Conservation (phyloP, 192 early-diverging fungal species). For the Coemansia erecta region DNA sequence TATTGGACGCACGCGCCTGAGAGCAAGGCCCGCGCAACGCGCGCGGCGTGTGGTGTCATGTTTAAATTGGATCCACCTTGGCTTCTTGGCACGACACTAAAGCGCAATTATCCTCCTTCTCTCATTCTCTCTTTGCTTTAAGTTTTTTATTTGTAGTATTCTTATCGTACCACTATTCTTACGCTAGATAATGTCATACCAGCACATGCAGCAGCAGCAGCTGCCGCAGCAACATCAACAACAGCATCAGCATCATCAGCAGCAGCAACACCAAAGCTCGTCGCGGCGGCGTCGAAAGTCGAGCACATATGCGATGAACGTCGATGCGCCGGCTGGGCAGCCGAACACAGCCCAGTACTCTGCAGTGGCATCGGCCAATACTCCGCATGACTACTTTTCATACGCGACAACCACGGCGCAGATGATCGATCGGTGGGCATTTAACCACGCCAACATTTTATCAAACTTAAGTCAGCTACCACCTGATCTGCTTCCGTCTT, state of each 20-base stretch:
- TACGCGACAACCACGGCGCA: conserved; percentile 47
- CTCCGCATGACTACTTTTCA: conserved; percentile 23
- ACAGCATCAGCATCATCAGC: not conserved
- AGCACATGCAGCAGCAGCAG: conserved; percentile 8
- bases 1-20: too few species aligned
- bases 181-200: conserved; percentile 6
- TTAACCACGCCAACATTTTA: conserved; percentile 37
- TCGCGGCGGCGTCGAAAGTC: conserved; percentile 25
- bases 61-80: too few species aligned
- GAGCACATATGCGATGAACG: conserved; percentile 38
- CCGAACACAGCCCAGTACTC: conserved; percentile 11
- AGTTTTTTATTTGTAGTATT: not conserved
- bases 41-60: too few species aligned
- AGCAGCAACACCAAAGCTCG: not conserved
- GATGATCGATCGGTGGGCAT: conserved; percentile 47
- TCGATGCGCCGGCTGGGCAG: conserved; percentile 13
- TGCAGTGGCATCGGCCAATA: conserved; percentile 3
- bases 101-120: not conserved
- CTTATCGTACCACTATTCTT: not conserved
- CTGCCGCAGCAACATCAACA: conserved; percentile 7
- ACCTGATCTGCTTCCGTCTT: conserved; percentile 37
- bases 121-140: not conserved
- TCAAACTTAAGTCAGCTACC: conserved; percentile 44
- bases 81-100: too few species aligned
- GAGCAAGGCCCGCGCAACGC: too few species aligned